Evolutionary conservation across 805 yeast genomes (phyloP).

Genomic region (Pichia californica): DNA sequence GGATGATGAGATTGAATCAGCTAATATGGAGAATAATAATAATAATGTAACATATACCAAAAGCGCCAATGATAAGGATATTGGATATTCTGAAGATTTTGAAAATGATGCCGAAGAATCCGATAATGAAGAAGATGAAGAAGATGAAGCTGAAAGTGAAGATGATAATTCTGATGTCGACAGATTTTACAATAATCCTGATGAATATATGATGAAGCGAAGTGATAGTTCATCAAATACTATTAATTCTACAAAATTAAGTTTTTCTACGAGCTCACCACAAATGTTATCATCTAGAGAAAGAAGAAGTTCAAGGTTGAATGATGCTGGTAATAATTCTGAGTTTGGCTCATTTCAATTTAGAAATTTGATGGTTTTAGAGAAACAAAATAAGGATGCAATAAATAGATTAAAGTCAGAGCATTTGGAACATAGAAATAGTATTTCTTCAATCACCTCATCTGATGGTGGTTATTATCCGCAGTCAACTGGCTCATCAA

Average conservation of each 20-base stretch:
- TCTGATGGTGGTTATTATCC: conserved; percentile 31
- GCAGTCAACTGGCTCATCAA: conserved; percentile 15
- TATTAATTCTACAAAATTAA: conserved; percentile 24
- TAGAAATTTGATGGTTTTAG: conserved; percentile 82
- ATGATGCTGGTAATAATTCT: conserved; percentile 51
- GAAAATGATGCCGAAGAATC: conserved; percentile 29
- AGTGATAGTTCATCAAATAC: conserved; percentile 24
- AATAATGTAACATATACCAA: background rate
- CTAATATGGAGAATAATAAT: background rate
- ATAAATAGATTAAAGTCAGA: conserved; percentile 82
- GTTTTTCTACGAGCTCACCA: conserved; percentile 20
- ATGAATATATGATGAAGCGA: background rate
- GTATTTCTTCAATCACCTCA: conserved; percentile 38
- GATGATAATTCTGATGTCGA: conserved; percentile 3
- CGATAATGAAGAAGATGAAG: conserved; percentile 23
- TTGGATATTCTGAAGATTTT: conserved; percentile 8
- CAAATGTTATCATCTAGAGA: conserved; percentile 48
- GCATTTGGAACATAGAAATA: conserved; percentile 52
- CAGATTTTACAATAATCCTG: background rate
- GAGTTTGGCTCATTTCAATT: conserved; percentile 93
- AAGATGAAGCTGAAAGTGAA: conserved; percentile 7
- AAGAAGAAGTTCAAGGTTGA: conserved; percentile 61
- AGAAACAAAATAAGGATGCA: conserved; percentile 89
- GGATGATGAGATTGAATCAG: conserved; percentile 6
- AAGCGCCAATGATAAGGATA: conserved; percentile 1